Conservation (phyloP, 139 green algal genomes). For the Spirogloea muscicola region DNA sequence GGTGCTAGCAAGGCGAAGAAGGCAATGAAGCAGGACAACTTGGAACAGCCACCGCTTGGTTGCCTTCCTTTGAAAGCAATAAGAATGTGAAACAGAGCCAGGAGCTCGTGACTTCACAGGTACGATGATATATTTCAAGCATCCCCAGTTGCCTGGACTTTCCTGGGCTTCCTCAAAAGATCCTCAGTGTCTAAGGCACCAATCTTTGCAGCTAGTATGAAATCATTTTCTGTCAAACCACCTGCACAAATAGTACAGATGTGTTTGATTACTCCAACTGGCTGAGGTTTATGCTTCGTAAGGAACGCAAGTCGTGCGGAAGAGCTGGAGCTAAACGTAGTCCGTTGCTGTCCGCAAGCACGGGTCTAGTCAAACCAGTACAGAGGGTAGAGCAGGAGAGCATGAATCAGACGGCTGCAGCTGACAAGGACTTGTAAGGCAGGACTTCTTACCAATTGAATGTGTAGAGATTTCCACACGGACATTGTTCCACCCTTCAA, state of each 20-base stretch:
- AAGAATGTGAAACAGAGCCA: too few relatives aligned
- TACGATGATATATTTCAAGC: too few relatives aligned
- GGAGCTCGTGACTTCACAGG: too few relatives aligned
- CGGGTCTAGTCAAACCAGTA: background rate
- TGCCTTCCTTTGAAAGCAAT: too few relatives aligned
- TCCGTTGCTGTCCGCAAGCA: background rate
- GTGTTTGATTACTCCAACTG: background rate
- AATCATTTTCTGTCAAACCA: conserved; percentile 88
- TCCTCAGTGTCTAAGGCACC: conserved; percentile 33
- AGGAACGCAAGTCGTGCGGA: background rate
- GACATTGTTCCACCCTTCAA: conserved; percentile 60
- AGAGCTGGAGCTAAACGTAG: background rate
- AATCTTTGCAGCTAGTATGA: conserved; percentile 81
- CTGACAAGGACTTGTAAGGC: background rate
- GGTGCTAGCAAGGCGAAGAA: too few relatives aligned
- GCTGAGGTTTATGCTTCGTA: background rate
- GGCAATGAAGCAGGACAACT: too few relatives aligned
- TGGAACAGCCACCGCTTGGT: too few relatives aligned
- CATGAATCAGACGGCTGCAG: background rate
- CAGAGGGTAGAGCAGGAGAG: background rate
- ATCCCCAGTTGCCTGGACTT: too few relatives aligned
- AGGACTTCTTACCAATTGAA: conserved; percentile 33
- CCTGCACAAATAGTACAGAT: conserved; percentile 14
- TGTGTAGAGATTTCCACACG: conserved; percentile 42
- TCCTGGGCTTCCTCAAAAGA: conserved; percentile 1